A percentile compares a stretch with the other conserved stretches of the same genome.
Conservation (phyloP, 306 rosid genomes). For the Cucumis hystrix region DNA sequence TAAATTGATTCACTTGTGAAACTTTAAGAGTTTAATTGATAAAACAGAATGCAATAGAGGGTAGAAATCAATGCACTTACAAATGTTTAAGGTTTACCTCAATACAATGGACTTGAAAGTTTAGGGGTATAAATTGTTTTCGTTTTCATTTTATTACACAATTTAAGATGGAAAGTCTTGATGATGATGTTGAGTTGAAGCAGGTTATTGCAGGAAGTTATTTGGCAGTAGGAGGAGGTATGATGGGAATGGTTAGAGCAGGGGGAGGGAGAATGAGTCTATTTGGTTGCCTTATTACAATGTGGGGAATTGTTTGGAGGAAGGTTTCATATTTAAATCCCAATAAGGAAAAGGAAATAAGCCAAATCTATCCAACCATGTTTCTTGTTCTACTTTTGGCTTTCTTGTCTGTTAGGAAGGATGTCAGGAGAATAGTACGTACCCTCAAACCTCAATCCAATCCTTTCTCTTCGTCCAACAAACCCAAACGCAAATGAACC, state of each 20-base stretch:
- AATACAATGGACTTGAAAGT: too few species aligned
- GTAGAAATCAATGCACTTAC: too few species aligned
- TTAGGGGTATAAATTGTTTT: too few species aligned
- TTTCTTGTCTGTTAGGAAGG: constrained; percentile 60
- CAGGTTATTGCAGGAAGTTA: constrained; percentile 88
- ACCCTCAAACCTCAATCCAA: constrained; percentile 11
- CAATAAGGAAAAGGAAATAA: constrained; percentile 1
- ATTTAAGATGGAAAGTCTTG: background rate
- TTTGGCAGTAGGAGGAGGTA: constrained; percentile 63
- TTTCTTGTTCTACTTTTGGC: constrained; percentile 38
- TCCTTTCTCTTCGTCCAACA: background rate
- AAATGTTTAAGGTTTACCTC: too few species aligned
- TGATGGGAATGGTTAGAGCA: constrained; percentile 41
- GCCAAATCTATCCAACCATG: constrained; percentile 41
- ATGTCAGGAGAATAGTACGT: constrained; percentile 59
- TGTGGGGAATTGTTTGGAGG: constrained; percentile 56
- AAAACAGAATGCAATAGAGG: too few species aligned
- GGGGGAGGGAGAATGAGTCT: constrained; percentile 49
- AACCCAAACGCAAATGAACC: background rate
- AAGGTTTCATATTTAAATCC: constrained; percentile 18
- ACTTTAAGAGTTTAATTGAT: too few species aligned
- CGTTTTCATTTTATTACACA: too few species aligned
- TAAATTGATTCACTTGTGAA: too few species aligned
- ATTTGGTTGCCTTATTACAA: constrained; percentile 45
- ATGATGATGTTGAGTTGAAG: background rate